Evolutionary conservation across 768 basidiomycete species (phyloP).

Genomic region (Boletus coccyginus): DNA sequence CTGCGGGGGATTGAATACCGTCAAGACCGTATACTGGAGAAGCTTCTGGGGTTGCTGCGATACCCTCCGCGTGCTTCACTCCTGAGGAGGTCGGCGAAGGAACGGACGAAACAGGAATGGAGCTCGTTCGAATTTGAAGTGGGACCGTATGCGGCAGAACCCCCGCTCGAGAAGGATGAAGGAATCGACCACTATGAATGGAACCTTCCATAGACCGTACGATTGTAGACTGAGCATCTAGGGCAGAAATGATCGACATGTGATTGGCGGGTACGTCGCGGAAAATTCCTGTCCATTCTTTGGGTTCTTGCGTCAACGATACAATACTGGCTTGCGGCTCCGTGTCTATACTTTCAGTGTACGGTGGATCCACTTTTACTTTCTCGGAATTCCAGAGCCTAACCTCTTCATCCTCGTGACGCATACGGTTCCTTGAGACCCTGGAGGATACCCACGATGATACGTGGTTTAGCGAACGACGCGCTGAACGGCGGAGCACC

Average conservation of each 20-base stretch:
- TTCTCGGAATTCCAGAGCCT: constrained; percentile 36
- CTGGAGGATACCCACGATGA: constrained; percentile 41
- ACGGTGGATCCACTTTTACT: constrained; percentile 15
- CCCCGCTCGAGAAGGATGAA: not conserved
- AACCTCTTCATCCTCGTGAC: constrained; percentile 25
- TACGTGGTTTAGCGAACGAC: constrained; percentile 26
- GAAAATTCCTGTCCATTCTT: constrained; percentile 3
- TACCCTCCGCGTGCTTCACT: not conserved
- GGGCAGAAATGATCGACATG: constrained; percentile 1
- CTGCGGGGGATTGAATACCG: constrained; percentile 26
- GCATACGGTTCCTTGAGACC: constrained; percentile 26
- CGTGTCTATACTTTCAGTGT: not conserved
- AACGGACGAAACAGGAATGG: not conserved
- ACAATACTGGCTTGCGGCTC: constrained; percentile 1
- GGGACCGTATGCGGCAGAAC: not conserved
- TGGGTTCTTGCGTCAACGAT: constrained; percentile 6
- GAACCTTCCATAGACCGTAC: constrained; percentile 7
- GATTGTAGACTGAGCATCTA: constrained; percentile 8
- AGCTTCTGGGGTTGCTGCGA: constrained; percentile 11
- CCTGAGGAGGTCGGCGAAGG: not conserved
- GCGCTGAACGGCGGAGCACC: constrained; percentile 12
- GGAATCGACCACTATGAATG: not conserved
- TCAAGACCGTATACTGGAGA: constrained; percentile 48
- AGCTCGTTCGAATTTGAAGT: not conserved
- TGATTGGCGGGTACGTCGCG: constrained; percentile 5